Evolutionary conservation across 192 early-diverging fungal genomes (phyloP).

Genomic region (Martensiomyces pterosporus): DNA sequence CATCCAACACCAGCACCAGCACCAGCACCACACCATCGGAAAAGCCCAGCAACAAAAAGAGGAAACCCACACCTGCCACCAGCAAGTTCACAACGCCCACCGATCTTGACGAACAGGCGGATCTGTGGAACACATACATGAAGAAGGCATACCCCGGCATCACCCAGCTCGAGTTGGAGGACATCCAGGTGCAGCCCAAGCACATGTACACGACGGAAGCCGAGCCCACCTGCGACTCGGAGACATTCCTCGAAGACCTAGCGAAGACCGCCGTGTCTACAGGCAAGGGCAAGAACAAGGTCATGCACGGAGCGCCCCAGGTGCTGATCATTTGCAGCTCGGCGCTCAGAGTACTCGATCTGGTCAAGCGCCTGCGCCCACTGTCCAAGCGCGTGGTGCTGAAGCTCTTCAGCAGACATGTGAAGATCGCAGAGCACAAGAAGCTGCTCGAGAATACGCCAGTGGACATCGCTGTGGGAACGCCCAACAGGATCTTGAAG

Average conservation of each 20-base stretch:
- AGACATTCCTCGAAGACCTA: constrained; percentile 19
- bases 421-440: constrained; percentile 37
- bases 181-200: constrained; percentile 14
- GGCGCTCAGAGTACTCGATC: constrained; percentile 36
- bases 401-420: constrained; percentile 46
- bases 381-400: constrained; percentile 21
- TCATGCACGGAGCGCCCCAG: constrained; percentile 34
- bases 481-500: constrained; percentile 42
- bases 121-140: constrained; percentile 43
- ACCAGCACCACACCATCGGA: not conserved
- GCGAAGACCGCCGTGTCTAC: constrained; percentile 19
- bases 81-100: constrained; percentile 15
- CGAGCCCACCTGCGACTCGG: not conserved
- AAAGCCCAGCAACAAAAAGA: constrained; percentile 3
- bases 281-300: constrained; percentile 35
- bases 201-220: constrained; percentile 20
- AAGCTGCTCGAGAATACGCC: constrained; percentile 12
- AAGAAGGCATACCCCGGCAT: constrained; percentile 34
- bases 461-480: constrained; percentile 38
- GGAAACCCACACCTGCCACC: not conserved
- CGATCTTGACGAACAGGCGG: constrained; percentile 16
- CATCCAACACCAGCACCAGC: not conserved
- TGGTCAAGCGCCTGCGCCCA: constrained; percentile 28
- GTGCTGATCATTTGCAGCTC: constrained; percentile 44
- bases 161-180: constrained; percentile 26